Evolutionary conservation across 2,329 filamentous ascomycete genomes (phyloP).

Genomic region (Chaetomiaceae sp.): DNA sequence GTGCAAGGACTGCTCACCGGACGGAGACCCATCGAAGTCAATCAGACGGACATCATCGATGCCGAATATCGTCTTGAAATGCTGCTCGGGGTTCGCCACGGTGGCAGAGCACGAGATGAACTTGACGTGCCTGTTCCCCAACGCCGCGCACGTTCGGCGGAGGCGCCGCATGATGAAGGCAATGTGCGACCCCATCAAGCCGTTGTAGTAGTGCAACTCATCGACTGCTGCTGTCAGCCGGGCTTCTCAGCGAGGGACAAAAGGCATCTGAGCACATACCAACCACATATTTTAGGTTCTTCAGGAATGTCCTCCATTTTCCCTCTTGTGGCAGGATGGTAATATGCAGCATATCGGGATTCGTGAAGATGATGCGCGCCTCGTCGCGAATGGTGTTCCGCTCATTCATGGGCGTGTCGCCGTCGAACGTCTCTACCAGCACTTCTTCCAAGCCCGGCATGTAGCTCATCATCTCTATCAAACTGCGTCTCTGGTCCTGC

Average conservation of each 20-base stretch:
- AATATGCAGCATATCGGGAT: constrained; percentile 95
- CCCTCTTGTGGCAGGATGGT: constrained; percentile 91
- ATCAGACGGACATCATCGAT: constrained; percentile 73
- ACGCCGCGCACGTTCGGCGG: constrained; percentile 77
- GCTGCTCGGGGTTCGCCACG: constrained; percentile 82
- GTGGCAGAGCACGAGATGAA: constrained; percentile 97
- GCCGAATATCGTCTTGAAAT: constrained; percentile 93
- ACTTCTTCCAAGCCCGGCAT: constrained; percentile 70
- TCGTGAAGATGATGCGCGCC: constrained; percentile 91
- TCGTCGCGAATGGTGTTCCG: constrained; percentile 78
- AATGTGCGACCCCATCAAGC: constrained; percentile 87
- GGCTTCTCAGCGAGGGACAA: no score
- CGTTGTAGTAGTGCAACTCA: constrained; percentile 95
- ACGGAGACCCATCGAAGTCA: constrained; percentile 89
- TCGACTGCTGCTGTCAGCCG: constrained; percentile 44
- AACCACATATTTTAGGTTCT: constrained; percentile 85
- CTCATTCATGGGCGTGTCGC: constrained; percentile 79
- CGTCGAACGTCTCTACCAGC: constrained; percentile 90
- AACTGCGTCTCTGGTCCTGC: constrained; percentile 84
- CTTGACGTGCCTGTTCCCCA: constrained; percentile 77
- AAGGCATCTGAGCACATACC: constrained; percentile 11
- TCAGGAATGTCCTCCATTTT: constrained; percentile 79
- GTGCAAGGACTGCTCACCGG: constrained; percentile 41
- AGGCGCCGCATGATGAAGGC: constrained; percentile 90
- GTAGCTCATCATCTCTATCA: constrained; percentile 77